These are phyloP conservation scores for Tarenaya hassleriana DNA, from an alignment of 345 rosid genomes.

Conservation along the genomic window DNA sequence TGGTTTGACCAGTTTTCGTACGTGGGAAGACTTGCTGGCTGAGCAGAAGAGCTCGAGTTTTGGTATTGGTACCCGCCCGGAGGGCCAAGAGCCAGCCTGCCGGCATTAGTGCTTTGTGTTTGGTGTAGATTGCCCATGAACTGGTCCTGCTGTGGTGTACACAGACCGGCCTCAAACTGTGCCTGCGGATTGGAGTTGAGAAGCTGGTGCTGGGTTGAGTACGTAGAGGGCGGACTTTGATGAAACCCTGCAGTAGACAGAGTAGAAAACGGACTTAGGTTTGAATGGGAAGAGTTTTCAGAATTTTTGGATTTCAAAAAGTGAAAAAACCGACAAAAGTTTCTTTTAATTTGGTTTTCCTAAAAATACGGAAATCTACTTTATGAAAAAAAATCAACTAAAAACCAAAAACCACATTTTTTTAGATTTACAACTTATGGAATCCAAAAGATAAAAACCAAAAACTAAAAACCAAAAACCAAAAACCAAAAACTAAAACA, in stretches of 20 bases:
- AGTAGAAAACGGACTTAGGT: constrained; percentile 12
- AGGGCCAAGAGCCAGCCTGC: constrained; percentile 71
- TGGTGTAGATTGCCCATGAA: constrained; percentile 41
- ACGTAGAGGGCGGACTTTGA: constrained; percentile 41
- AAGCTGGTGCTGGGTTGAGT: constrained; percentile 47
- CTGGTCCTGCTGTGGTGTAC: constrained; percentile 39
- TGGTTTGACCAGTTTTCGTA: constrained; percentile 75
- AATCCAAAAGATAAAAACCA: too few relatives aligned
- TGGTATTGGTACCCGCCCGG: too few relatives aligned
- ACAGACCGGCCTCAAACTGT: constrained; percentile 41
- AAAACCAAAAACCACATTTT: too few relatives aligned
- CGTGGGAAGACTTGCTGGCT: constrained; percentile 43
- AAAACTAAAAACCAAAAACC: too few relatives aligned
- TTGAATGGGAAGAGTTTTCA: too few relatives aligned
- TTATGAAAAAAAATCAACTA: too few relatives aligned
- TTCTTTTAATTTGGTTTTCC: too few relatives aligned
- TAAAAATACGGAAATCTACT: too few relatives aligned
- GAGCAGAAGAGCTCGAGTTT: constrained; percentile 42
- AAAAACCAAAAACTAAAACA: too few relatives aligned
- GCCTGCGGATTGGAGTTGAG: constrained; percentile 42
- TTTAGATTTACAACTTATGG: too few relatives aligned
- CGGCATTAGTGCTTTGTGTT: constrained; percentile 34
- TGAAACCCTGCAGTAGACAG: constrained; percentile 43
- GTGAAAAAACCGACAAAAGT: too few relatives aligned
- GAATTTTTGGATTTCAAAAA: too few relatives aligned